Percentiles rank a stretch among this genome's conserved stretches.
Evolutionary conservation across 2,329 filamentous ascomycete genomes (phyloP).

Genomic region (Colletotrichum acutatum): DNA sequence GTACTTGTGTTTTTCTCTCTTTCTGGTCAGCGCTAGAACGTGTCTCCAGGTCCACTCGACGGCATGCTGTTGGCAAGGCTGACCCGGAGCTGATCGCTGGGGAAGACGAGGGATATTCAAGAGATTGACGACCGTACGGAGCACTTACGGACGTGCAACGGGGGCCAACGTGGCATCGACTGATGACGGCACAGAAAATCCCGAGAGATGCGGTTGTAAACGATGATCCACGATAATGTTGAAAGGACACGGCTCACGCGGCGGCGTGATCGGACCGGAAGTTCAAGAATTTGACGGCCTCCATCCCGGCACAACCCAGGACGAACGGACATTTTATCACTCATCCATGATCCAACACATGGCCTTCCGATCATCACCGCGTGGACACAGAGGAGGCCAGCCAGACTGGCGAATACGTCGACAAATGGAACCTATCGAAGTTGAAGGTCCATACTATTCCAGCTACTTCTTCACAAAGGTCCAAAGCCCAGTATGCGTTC

Average conservation of each 20-base stretch:
- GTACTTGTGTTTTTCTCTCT: not conserved
- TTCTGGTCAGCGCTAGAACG: not conserved
- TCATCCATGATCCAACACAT: not conserved
- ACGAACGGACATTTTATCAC: not conserved
- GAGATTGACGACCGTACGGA: not conserved
- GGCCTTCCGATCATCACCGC: not conserved
- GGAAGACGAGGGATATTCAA: slow-evolving; percentile 10
- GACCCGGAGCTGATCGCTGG: slow-evolving; percentile 24
- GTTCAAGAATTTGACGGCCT: not conserved
- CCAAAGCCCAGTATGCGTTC: not conserved
- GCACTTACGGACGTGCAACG: not conserved
- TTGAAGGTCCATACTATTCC: not conserved
- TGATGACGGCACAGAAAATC: not conserved
- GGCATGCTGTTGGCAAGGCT: slow-evolving; percentile 25
- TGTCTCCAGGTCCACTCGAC: slow-evolving; percentile 23
- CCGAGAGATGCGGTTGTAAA: not conserved
- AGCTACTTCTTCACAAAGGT: not conserved
- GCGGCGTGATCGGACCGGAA: not conserved
- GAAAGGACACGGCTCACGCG: not conserved
- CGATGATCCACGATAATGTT: not conserved
- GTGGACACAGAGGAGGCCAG: not conserved
- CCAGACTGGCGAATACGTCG: not conserved
- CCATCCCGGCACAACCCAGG: not conserved
- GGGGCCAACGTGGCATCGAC: not conserved
- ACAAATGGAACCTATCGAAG: not conserved